phyloP scores from a whole-genome alignment of 73 alveolate species.

The Paramecium sexaurelia region DNA sequence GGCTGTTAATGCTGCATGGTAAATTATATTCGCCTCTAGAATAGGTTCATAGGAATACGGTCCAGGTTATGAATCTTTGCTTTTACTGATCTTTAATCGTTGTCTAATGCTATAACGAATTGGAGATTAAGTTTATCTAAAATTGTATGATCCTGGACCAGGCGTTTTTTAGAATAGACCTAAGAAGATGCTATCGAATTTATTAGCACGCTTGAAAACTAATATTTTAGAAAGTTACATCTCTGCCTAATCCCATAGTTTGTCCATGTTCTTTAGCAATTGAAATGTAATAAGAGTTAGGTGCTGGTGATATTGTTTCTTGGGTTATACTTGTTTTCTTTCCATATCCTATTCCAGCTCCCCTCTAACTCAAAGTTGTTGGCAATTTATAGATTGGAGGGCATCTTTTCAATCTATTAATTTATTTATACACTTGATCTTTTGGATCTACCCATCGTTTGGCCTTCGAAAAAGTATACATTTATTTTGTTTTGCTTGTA shows the following conservation, averaged over 20 bases:
- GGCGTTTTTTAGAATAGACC: constrained; percentile 56
- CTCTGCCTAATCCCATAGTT: constrained; percentile 65
- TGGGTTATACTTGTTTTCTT: constrained; percentile 22
- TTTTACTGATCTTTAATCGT: background rate
- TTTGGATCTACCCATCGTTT: background rate
- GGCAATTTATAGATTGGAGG: constrained; percentile 65
- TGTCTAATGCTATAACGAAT: constrained; percentile 1
- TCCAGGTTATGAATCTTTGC: constrained; percentile 42
- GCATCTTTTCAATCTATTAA: background rate
- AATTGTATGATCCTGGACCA: constrained; percentile 63
- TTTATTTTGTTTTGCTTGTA: background rate
- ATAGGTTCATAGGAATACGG: constrained; percentile 20
- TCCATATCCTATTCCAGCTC: constrained; percentile 67
- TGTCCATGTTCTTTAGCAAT: constrained; percentile 31
- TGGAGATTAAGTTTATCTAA: background rate
- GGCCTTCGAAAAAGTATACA: constrained; percentile 26
- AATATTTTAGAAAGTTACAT: background rate
- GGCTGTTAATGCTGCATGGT: background rate
- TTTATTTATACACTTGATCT: background rate
- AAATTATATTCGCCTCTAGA: constrained; percentile 28
- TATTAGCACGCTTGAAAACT: background rate
- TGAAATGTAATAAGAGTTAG: constrained; percentile 37
- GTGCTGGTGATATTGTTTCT: constrained; percentile 59
- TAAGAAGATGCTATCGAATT: constrained; percentile 34
- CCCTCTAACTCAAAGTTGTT: constrained; percentile 51